Evolutionary conservation across 2,329 filamentous ascomycete genomes (phyloP), one percentile per base, ranked within the genome.

Genomic region (Parastagonospora avenae): DNA sequence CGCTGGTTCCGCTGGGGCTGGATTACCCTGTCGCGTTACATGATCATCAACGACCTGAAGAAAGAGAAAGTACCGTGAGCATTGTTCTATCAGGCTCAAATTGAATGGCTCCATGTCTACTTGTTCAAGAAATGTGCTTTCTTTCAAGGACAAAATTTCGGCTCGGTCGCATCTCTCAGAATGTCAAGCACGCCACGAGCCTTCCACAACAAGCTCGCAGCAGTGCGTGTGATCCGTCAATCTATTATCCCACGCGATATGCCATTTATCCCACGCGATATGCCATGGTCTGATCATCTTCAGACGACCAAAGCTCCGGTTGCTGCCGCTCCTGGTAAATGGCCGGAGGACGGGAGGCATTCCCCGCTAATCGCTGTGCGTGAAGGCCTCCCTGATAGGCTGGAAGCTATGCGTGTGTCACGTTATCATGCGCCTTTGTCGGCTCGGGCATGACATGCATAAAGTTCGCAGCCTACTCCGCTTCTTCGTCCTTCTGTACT

Each of bases 1-100:
- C 85, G 90, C 32, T 99, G 94, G 94, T 99, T 97, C 71, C 85
- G 94, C 7, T 97, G 92, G 84, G 91, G 92, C 2, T 99, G 92
- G 92, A 96, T 99, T 68, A 82, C 85, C 0, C 72, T 96, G 50
- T 94, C 92, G 66, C 82, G 94, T 54, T 99, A 97, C 76, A 97
- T 99, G 94, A 83, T 92, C 50, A 83, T 97, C 29, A 99, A 99
- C 74, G 92, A 97, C 72, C 71, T 99, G 74, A 82, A 80, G 67
- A 79, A 80, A 65, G 85, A 84, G 72, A 82, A 80, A 62, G 63
- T 57, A 4, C 29, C 62, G 16, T 66, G 49, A 50, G 16, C 37
- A 24, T 15, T 24, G 19, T 24, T 24, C 19, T 3, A 24, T 24
- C 19, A 24, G 19, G 19, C 19, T 3, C 19, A 24, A 24, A 24